phyloP scores from a whole-genome alignment of 768 basidiomycete species.

The Pilatotrama ljubarskyi region DNA sequence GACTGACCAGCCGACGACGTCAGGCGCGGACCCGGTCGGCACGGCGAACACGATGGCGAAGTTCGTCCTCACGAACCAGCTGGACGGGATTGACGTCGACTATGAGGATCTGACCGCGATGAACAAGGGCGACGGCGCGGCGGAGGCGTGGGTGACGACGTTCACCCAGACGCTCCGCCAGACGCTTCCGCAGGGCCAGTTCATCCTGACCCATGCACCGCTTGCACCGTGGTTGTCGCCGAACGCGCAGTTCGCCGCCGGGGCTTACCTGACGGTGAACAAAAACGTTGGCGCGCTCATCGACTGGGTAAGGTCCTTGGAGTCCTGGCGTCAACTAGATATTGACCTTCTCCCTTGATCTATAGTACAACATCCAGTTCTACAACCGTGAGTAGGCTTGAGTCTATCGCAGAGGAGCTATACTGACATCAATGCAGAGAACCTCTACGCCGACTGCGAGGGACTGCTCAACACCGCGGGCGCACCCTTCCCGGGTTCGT shows the following conservation, averaged over 20 bases:
- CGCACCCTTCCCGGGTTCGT: conserved; percentile 37
- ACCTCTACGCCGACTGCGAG: conserved; percentile 36
- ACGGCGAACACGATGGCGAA: conserved; percentile 36
- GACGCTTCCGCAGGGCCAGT: conserved; percentile 29
- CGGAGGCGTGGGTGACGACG: conserved; percentile 25
- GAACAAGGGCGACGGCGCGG: conserved; percentile 20
- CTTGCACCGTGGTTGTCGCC: conserved; percentile 24
- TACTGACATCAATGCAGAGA: conserved; percentile 13
- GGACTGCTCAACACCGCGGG: conserved; percentile 41
- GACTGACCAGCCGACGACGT: conserved; percentile 33
- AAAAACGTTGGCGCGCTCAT: conserved; percentile 52
- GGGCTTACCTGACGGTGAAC: conserved; percentile 58
- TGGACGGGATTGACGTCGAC: conserved; percentile 29
- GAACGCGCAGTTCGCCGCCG: conserved; percentile 33
- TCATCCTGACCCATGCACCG: conserved; percentile 36
- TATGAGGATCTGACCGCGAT: conserved; percentile 27
- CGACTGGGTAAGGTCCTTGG: conserved; percentile 55
- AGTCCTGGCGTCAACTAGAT: background rate
- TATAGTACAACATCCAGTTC: conserved; percentile 19
- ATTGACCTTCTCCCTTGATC: background rate
- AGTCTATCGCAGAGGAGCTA: background rate
- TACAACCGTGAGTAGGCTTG: conserved; percentile 14
- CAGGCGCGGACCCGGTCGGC: conserved; percentile 31
- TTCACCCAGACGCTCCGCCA: conserved; percentile 26
- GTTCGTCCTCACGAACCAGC: conserved; percentile 33